Evolutionary conservation across 2,329 filamentous ascomycete genomes (phyloP).

Genomic region (Arthrobotrys megalospora): DNA sequence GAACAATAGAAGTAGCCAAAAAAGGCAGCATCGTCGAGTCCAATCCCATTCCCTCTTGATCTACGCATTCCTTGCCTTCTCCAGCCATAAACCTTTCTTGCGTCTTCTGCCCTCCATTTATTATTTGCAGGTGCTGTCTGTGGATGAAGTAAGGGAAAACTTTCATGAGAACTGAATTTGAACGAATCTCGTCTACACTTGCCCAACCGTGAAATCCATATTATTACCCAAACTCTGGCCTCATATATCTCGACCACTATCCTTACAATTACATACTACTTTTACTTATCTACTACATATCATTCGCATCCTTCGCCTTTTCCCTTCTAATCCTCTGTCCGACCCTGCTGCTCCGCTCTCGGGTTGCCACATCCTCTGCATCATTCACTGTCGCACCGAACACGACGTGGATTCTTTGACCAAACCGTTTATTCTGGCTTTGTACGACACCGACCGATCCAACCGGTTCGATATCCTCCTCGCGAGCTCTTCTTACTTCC

Average conservation of each 20-base stretch:
- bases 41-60: conserved; percentile 58
- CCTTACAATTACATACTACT: conserved; percentile 17
- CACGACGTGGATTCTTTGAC: conserved; percentile 55
- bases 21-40: conserved; percentile 56
- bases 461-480: conserved; percentile 44
- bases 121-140: conserved; percentile 49
- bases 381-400: conserved; percentile 49
- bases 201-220: conserved; percentile 34
- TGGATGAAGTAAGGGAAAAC: conserved; percentile 57
- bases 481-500: conserved; percentile 38
- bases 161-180: conserved; percentile 37
- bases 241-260: conserved; percentile 23
- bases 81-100: conserved; percentile 51
- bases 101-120: conserved; percentile 29
- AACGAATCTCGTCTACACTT: conserved; percentile 58
- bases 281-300: conserved; percentile 15
- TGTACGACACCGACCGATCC: conserved; percentile 48
- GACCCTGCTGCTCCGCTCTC: conserved; percentile 42
- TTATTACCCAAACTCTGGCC: conserved; percentile 30
- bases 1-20: conserved; percentile 52
- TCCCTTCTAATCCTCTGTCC: conserved; percentile 40
- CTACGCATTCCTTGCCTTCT: conserved; percentile 59
- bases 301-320: conserved; percentile 15
- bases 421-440: conserved; percentile 58
- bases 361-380: conserved; percentile 57